These are phyloP conservation scores for Fusarium torreyae DNA, from an alignment of 2,329 filamentous ascomycete genomes.

Conservation along the genomic window DNA sequence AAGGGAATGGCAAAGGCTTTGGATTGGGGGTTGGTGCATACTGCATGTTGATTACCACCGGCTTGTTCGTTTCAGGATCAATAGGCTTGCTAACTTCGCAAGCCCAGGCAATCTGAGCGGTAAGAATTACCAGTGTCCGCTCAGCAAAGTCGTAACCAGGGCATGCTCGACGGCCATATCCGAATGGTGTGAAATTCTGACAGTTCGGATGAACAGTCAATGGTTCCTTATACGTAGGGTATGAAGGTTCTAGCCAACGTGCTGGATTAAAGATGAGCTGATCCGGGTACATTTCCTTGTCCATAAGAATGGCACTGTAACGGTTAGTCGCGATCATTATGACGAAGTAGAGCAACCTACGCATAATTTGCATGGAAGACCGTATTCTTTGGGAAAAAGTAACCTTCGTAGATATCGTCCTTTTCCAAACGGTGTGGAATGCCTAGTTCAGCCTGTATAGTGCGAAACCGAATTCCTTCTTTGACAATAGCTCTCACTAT, in stretches of 20 bases:
- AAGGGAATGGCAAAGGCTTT: neutral
- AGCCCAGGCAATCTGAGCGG: neutral
- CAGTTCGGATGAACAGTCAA: slow-evolving; percentile 4
- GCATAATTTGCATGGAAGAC: slow-evolving; percentile 3
- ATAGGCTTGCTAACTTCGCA: neutral
- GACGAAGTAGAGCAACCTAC: neutral
- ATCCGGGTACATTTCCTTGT: slow-evolving; percentile 15
- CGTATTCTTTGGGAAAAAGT: slow-evolving; percentile 11
- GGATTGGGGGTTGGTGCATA: neutral
- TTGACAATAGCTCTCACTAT: slow-evolving; percentile 11
- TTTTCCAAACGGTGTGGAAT: slow-evolving; percentile 11
- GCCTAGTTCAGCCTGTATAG: neutral
- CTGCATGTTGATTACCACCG: neutral
- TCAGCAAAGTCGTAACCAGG: slow-evolving; percentile 1
- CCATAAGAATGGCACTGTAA: slow-evolving; percentile 8
- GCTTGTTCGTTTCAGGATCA: neutral
- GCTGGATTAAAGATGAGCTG: slow-evolving; percentile 10
- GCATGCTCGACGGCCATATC: slow-evolving; percentile 2
- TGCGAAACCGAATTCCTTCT: neutral
- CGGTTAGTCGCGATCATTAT: neutral
- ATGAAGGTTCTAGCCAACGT: slow-evolving; percentile 10
- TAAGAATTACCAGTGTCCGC: slow-evolving; percentile 1
- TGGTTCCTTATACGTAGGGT: slow-evolving; percentile 3
- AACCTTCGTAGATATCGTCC: slow-evolving; percentile 12
- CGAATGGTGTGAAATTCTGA: slow-evolving; percentile 4